Base-by-base conservation (phyloP, 2,329 filamentous ascomycete genomes). In the Talaromyces sp. region DNA sequence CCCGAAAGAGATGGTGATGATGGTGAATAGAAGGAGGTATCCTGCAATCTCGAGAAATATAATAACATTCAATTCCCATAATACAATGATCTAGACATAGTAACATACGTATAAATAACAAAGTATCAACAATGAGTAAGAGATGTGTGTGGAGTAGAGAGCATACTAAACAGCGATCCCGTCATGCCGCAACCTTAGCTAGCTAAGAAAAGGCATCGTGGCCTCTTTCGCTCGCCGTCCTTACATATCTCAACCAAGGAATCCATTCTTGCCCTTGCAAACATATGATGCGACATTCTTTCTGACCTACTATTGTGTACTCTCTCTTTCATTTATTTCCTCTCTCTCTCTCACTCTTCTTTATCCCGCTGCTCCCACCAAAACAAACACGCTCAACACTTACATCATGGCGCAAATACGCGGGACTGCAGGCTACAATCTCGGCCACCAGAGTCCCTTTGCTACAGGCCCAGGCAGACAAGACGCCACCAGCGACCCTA, bases 341-440 rank as follows among this genome's bases (percentile, higher is more conserved):
- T 15, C 19, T n/a, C 29, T 53, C 19, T 53, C 1, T 53, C 3
- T 1, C 19, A 49, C 40, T 3, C 1, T 7, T 38, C 29, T 10
- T 27, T 10, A 19, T 2, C 8, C 38, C 10, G n/a, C 15, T 19
- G 29, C 49, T 13, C 22, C n/a, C 13, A 11, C 4, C 51, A 34
- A 31, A 45, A 43, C 47, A 61, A 63, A 31, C 61, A 63, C 47
- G 22, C 36, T 31, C 43, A 54, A 31, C 54, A 19, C 43, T 56
- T 31, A 54, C 59, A 63, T 70, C 70, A 83, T 83, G 81, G 79
- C 81, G 70, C 81, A 83, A 73, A 83, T 83, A 70, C 83, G 89
- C 81, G 88, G 88, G 77, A 89, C 87, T 69, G 89, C 91, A 74
- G 90, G 91, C 79, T 96, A 96, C 82, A 91, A 93, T 81, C 86